Conservation (phyloP, 2,329 filamentous ascomycete species). For the Ophiocordyceps camponoti-leonardi region DNA sequence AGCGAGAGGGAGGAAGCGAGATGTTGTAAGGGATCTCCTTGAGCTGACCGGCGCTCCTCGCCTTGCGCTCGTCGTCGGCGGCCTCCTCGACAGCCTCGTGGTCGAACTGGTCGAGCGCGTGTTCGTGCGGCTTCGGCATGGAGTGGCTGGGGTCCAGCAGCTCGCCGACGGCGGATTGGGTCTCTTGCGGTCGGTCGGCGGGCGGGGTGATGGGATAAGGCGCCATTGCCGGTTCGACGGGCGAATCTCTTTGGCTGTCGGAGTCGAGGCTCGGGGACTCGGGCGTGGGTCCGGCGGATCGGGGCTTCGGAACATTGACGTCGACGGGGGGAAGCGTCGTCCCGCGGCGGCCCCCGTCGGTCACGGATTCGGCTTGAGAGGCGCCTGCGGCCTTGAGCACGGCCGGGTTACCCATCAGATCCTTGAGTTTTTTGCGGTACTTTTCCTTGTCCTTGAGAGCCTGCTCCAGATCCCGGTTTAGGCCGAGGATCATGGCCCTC, state of each 20-base stretch:
- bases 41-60: slow-evolving; percentile 22
- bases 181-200: slow-evolving; percentile 26
- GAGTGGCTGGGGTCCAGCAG: slow-evolving; percentile 37
- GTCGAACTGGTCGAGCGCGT: slow-evolving; percentile 39
- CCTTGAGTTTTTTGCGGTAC: not conserved
- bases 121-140: slow-evolving; percentile 45
- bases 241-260: slow-evolving; percentile 34
- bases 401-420: not conserved
- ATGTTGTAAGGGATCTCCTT: slow-evolving; percentile 32
- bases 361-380: slow-evolving; percentile 4
- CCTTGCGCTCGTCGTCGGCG: slow-evolving; percentile 26
- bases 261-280: slow-evolving; percentile 32
- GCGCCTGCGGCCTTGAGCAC: slow-evolving; percentile 12
- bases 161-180: slow-evolving; percentile 27
- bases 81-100: slow-evolving; percentile 33
- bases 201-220: slow-evolving; percentile 50
- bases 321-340: slow-evolving; percentile 9
- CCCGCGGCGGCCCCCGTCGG: slow-evolving; percentile 1
- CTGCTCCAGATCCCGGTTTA: not conserved
- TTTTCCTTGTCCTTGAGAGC: not conserved
- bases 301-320: slow-evolving; percentile 4
- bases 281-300: slow-evolving; percentile 10
- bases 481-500: not conserved
- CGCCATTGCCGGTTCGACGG: slow-evolving; percentile 40
- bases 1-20: slow-evolving; percentile 37